A percentile compares a stretch with the other conserved stretches of the same genome.
phyloP scores from a whole-genome alignment of 2,329 filamentous ascomycete species.

The Daldinia sp. region DNA sequence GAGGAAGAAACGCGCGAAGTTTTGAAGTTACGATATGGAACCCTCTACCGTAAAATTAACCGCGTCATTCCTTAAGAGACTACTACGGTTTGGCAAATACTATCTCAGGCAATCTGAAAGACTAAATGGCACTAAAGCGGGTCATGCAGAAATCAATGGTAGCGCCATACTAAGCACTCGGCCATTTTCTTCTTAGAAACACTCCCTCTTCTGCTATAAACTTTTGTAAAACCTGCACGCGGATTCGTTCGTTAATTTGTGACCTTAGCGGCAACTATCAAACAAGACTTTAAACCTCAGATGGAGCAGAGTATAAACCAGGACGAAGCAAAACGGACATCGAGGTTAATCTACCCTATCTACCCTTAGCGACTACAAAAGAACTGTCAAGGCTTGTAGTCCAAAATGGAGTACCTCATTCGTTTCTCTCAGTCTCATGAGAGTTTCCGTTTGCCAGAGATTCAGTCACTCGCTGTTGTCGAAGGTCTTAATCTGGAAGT shows the following conservation, averaged over 20 bases:
- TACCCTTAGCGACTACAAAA: slow-evolving; percentile 9
- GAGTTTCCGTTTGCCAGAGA: slow-evolving; percentile 87
- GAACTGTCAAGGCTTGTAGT: slow-evolving; percentile 15
- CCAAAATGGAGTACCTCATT: slow-evolving; percentile 80
- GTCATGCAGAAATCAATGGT: slow-evolving; percentile 15
- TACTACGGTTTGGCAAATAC: slow-evolving; percentile 1
- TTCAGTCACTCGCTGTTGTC: slow-evolving; percentile 81
- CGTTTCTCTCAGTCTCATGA: slow-evolving; percentile 92
- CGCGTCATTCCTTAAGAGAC: neutral
- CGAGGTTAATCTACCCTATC: slow-evolving; percentile 8
- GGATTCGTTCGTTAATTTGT: neutral
- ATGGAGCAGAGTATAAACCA: slow-evolving; percentile 39
- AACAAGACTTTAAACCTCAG: slow-evolving; percentile 22
- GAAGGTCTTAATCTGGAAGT: slow-evolving; percentile 77
- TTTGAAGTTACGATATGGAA: slow-evolving; percentile 19
- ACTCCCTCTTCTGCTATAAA: slow-evolving; percentile 25
- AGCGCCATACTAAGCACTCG: slow-evolving; percentile 39
- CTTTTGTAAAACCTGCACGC: slow-evolving; percentile 10
- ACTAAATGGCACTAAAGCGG: slow-evolving; percentile 25
- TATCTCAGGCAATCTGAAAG: neutral
- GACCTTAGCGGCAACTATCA: slow-evolving; percentile 5
- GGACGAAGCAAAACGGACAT: slow-evolving; percentile 7
- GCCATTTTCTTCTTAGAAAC: slow-evolving; percentile 37
- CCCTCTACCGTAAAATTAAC: slow-evolving; percentile 15
- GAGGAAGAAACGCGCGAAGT: slow-evolving; percentile 6